These are phyloP conservation scores for Phaeophleospora eucalypticola DNA, from an alignment of 2,329 filamentous ascomycete genomes.

Conservation along the genomic window DNA sequence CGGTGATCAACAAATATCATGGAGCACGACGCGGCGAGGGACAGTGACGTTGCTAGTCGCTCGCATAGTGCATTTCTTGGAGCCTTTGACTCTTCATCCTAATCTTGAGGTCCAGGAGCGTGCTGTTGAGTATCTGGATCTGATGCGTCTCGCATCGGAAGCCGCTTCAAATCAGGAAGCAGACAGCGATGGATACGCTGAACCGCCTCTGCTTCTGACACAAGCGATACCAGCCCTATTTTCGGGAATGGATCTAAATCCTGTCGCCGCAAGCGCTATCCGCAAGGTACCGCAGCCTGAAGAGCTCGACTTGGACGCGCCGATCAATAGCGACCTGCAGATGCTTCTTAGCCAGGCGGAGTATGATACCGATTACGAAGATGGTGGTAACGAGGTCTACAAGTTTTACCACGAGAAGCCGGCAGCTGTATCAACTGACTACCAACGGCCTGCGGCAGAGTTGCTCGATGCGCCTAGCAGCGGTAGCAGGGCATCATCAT, in stretches of 20 bases:
- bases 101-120: slow-evolving; percentile 92
- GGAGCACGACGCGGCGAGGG: slow-evolving; percentile 70
- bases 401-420: slow-evolving; percentile 45
- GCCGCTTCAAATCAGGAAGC: slow-evolving; percentile 63
- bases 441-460: slow-evolving; percentile 38
- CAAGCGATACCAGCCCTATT: slow-evolving; percentile 89
- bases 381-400: slow-evolving; percentile 43
- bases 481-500: slow-evolving; percentile 33
- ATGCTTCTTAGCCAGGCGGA: slow-evolving; percentile 58
- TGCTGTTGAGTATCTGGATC: slow-evolving; percentile 84
- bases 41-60: slow-evolving; percentile 73
- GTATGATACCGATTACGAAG: slow-evolving; percentile 38
- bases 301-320: slow-evolving; percentile 71
- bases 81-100: slow-evolving; percentile 74
- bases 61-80: slow-evolving; percentile 75
- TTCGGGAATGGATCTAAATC: slow-evolving; percentile 81
- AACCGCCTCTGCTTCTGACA: slow-evolving; percentile 78
- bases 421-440: slow-evolving; percentile 18
- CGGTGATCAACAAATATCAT: slow-evolving; percentile 59
- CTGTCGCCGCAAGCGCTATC: slow-evolving; percentile 78
- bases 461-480: slow-evolving; percentile 37
- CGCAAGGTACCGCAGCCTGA: slow-evolving; percentile 76
- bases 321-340: slow-evolving; percentile 73
- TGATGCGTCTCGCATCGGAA: slow-evolving; percentile 82
- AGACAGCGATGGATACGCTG: slow-evolving; percentile 64